Percentiles rank a stretch among this genome's conserved stretches.
These are phyloP conservation scores for Neurospora sp. DNA, from an alignment of 495 filamentous ascomycete genomes.

Conservation along the genomic window DNA sequence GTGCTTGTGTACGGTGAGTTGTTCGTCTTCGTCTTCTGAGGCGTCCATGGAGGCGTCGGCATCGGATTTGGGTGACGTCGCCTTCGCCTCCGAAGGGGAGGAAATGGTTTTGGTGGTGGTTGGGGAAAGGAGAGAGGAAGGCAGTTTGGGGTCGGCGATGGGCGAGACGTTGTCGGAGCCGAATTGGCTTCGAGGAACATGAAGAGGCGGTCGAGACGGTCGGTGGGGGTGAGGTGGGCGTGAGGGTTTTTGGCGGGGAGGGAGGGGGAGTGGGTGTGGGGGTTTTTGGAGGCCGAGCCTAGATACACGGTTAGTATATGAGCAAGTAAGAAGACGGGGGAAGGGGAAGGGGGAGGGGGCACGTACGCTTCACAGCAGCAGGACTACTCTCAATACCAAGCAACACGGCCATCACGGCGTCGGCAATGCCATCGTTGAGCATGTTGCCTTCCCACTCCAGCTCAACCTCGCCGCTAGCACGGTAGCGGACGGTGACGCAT, in stretches of 20 bases:
- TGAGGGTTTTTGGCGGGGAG: constrained; percentile 55
- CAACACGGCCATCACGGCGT: constrained; percentile 86
- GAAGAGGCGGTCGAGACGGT: constrained; percentile 72
- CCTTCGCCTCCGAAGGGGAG: background rate
- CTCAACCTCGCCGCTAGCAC: constrained; percentile 65
- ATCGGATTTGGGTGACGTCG: constrained; percentile 12
- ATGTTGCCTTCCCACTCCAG: constrained; percentile 97
- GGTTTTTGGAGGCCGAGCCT: constrained; percentile 44
- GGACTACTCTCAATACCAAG: constrained; percentile 85
- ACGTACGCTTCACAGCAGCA: constrained; percentile 84
- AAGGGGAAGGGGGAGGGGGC: background rate
- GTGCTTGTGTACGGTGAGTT: constrained; percentile 31
- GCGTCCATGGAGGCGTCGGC: constrained; percentile 32
- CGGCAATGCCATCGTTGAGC: constrained; percentile 93
- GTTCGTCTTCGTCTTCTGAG: constrained; percentile 29
- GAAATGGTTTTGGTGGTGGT: constrained; percentile 15
- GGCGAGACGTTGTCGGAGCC: constrained; percentile 65
- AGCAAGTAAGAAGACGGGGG: background rate
- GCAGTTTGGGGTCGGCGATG: constrained; percentile 59
- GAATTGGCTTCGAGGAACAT: constrained; percentile 98
- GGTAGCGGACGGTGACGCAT: constrained; percentile 66
- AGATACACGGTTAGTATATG: too few relatives aligned
- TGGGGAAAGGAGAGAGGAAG: constrained; percentile 11
- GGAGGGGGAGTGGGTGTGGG: constrained; percentile 41
- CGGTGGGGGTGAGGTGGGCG: constrained; percentile 56